Conservation (phyloP, 1,284 basidiomycete genomes). For the Apiotrichum montevideense region DNA sequence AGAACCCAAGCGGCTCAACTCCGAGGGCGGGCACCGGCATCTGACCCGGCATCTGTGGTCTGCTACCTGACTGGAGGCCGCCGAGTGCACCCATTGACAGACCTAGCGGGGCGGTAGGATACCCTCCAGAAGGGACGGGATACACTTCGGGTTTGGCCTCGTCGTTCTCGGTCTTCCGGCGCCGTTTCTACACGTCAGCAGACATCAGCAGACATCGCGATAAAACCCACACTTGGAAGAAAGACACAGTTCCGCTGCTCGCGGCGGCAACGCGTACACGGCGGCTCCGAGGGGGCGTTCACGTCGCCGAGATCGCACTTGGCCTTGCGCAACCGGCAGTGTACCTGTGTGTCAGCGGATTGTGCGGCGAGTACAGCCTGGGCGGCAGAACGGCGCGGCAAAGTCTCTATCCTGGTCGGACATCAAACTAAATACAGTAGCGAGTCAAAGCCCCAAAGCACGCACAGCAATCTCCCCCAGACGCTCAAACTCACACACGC, state of each 20-base stretch:
- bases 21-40: neutral
- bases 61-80: neutral
- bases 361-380: neutral
- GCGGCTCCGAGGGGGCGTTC: conserved; percentile 47
- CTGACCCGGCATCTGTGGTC: conserved; percentile 17
- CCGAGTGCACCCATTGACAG: neutral
- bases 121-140: conserved; percentile 2
- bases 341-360: conserved; percentile 24
- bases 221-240: conserved; percentile 34
- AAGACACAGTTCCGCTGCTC: conserved; percentile 49
- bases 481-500: conserved; percentile 33
- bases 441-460: neutral
- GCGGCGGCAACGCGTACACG: conserved; percentile 48
- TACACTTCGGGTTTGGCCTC: conserved; percentile 18
- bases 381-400: too few relatives aligned
- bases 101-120: neutral
- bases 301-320: conserved; percentile 50
- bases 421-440: too few relatives aligned
- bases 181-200: conserved; percentile 26
- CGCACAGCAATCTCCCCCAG: neutral
- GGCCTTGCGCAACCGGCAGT: conserved; percentile 47
- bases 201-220: neutral
- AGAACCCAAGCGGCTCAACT: neutral
- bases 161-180: conserved; percentile 27
- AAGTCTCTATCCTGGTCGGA: too few relatives aligned